phyloP scores from a whole-genome alignment of 2,329 filamentous ascomycete genomes.

The Cordyceps fumosorosea region DNA sequence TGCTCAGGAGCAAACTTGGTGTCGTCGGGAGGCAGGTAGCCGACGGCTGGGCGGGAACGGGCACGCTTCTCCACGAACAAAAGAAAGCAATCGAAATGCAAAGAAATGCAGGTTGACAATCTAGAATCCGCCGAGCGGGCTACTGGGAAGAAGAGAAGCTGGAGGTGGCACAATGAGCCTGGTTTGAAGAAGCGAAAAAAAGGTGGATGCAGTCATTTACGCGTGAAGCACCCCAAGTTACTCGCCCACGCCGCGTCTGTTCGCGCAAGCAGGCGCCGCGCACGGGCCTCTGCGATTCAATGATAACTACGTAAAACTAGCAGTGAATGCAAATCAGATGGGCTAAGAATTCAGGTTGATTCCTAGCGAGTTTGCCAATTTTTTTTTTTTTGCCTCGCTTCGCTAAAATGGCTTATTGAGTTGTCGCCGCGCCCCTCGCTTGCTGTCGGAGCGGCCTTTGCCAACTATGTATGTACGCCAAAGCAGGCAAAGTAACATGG shows the following conservation, averaged over 20 bases:
- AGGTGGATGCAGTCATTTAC: slow-evolving; percentile 11
- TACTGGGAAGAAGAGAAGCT: neutral
- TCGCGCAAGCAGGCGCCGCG: neutral
- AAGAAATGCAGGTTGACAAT: neutral
- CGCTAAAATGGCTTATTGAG: no score
- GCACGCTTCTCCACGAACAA: neutral
- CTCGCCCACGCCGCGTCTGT: neutral
- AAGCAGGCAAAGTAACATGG: no score
- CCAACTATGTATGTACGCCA: no score
- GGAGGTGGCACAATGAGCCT: neutral
- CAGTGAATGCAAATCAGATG: no score
- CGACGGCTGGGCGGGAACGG: neutral
- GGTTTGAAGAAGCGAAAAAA: slow-evolving; percentile 2
- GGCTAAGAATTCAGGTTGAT: no score
- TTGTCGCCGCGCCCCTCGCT: no score
- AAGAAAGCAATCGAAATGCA: neutral
- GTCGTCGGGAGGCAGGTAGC: neutral
- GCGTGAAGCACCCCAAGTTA: slow-evolving; percentile 9
- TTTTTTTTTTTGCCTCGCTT: no score
- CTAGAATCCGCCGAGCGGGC: neutral
- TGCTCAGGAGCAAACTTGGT: neutral
- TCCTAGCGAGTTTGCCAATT: no score
- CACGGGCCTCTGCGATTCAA: neutral
- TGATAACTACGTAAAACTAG: no score
- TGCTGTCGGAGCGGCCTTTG: no score